Evolutionary conservation across 1,139 yeast species (phyloP).

Genomic region (Candida buenavistaensis): DNA sequence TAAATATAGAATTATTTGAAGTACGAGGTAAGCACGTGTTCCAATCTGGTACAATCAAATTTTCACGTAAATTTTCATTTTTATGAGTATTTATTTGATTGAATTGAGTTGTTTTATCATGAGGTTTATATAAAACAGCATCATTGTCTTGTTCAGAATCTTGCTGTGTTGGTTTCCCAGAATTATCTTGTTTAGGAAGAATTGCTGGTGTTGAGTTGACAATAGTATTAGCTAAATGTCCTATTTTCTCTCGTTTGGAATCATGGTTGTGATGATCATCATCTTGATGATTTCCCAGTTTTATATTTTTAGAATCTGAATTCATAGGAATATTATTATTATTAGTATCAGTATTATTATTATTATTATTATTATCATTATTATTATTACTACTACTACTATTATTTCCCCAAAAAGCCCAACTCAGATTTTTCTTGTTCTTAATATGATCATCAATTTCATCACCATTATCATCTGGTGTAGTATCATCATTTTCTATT

Average conservation of each 20-base stretch:
- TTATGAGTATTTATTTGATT: conserved; percentile 47
- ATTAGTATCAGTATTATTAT: too few species aligned
- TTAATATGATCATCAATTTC: conserved; percentile 37
- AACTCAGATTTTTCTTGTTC: conserved; percentile 30
- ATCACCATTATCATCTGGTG: conserved; percentile 29
- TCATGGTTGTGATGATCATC: conserved; percentile 11
- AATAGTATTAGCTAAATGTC: conserved; percentile 31
- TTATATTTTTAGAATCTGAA: too few species aligned
- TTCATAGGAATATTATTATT: too few species aligned
- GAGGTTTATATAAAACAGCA: conserved; percentile 50
- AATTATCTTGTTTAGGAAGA: conserved; percentile 20
- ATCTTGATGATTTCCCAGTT: too few species aligned
- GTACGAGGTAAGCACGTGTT: conserved; percentile 37
- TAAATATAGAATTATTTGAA: conserved; percentile 12
- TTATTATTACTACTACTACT: conserved; percentile 9
- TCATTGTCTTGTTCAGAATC: conserved; percentile 25
- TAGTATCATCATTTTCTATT: conserved; percentile 20
- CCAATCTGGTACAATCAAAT: conserved; percentile 48
- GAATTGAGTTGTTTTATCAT: conserved; percentile 42
- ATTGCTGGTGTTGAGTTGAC: conserved; percentile 34
- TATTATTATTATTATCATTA: too few species aligned
- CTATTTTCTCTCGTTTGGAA: conserved; percentile 9
- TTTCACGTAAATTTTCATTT: conserved; percentile 43
- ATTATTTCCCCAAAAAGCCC: conserved; percentile 40
- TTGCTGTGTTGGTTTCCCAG: conserved; percentile 34